phyloP scores from a whole-genome alignment of 164 flowering plant species.

The Sedum album region DNA sequence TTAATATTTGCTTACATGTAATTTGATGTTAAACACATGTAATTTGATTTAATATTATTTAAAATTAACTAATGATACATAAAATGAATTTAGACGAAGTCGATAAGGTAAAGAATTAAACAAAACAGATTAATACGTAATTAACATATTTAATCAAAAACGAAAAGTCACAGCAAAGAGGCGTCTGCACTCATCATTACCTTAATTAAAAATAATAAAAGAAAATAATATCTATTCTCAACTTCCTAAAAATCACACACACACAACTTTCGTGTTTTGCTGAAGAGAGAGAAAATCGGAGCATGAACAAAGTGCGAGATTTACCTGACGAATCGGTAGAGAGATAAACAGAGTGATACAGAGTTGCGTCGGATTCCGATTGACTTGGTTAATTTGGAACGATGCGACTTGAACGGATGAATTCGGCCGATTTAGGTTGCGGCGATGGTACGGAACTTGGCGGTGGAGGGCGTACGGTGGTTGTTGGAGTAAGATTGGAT shows the following conservation, averaged over 20 bases:
- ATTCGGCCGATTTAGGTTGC: neutral
- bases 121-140: neutral
- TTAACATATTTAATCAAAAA: neutral
- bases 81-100: neutral
- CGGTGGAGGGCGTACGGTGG: slow-evolving; percentile 16
- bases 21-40: too few species aligned
- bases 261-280: neutral
- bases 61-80: neutral
- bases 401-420: slow-evolving; percentile 3
- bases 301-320: neutral
- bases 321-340: neutral
- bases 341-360: neutral
- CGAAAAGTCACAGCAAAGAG: too few species aligned
- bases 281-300: neutral
- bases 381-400: neutral
- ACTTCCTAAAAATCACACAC: neutral
- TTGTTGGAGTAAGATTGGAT: slow-evolving; percentile 38
- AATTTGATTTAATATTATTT: too few species aligned
- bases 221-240: neutral
- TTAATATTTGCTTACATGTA: too few species aligned
- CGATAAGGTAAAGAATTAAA: too few species aligned
- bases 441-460: neutral
- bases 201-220: neutral
- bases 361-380: neutral
- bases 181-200: too few species aligned